phyloP scores from a whole-genome alignment of 352 stramenopile species.

The Albugo candida region DNA sequence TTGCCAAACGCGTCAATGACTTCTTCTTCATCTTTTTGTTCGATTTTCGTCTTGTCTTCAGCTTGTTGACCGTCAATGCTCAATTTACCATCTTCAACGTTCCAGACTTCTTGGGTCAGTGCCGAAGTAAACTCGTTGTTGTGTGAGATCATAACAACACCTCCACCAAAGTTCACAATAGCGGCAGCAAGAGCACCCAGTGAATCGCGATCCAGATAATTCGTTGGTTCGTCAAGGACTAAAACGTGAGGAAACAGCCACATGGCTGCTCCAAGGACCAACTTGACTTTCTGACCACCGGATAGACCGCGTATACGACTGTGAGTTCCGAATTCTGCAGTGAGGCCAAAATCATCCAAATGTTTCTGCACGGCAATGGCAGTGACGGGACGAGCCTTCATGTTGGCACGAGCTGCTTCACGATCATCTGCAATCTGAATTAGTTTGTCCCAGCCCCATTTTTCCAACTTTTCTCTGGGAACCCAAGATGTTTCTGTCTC shows the following conservation, averaged over 20 bases:
- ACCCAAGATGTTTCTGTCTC: constrained; percentile 92
- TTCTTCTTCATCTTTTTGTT: constrained; percentile 80
- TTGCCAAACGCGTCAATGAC: constrained; percentile 67
- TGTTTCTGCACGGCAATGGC: constrained; percentile 93
- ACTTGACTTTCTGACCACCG: constrained; percentile 98
- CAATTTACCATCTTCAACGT: constrained; percentile 79
- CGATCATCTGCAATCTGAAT: constrained; percentile 92
- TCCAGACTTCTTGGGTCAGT: constrained; percentile 89
- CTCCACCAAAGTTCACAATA: constrained; percentile 94
- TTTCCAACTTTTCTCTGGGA: constrained; percentile 86
- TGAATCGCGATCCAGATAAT: constrained; percentile 93
- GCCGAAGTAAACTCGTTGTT: constrained; percentile 93
- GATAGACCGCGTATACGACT: constrained; percentile 95
- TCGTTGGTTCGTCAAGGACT: constrained; percentile 91
- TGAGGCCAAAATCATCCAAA: constrained; percentile 91
- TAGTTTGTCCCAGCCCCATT: constrained; percentile 94
- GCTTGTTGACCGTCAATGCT: constrained; percentile 62
- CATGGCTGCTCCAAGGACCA: constrained; percentile 92
- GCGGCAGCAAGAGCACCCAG: constrained; percentile 89
- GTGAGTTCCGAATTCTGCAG: constrained; percentile 93
- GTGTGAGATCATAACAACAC: constrained; percentile 95
- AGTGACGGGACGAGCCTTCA: constrained; percentile 87
- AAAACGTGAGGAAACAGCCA: constrained; percentile 93
- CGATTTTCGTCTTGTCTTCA: constrained; percentile 82
- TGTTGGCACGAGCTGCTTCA: constrained; percentile 82